A percentile compares a stretch with the other conserved stretches of the same genome.
Conservation (phyloP, 306 rosid genomes). For the Lathyrus tuberosus region DNA sequence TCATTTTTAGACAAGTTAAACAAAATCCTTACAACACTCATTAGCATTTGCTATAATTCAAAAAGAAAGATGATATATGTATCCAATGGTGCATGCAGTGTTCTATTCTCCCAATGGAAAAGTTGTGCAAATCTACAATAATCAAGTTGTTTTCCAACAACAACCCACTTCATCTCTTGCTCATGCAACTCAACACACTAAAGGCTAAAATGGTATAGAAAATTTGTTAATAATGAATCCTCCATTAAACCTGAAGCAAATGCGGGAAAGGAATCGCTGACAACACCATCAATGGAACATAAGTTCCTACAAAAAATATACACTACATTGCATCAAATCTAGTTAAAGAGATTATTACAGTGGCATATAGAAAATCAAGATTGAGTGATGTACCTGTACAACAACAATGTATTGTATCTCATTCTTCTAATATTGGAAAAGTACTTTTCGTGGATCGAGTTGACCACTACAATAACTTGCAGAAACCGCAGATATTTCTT, state of each 20-base stretch:
- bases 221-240: constrained; percentile 7
- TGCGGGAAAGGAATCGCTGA: constrained; percentile 1
- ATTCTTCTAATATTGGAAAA: constrained; percentile 31
- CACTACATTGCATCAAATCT: background rate
- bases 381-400: constrained; percentile 48
- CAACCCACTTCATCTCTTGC: constrained; percentile 23
- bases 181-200: constrained; percentile 3
- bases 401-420: constrained; percentile 37
- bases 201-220: constrained; percentile 27
- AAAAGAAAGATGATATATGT: constrained; percentile 5
- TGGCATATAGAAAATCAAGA: no score
- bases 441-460: constrained; percentile 64
- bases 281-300: constrained; percentile 20
- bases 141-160: constrained; percentile 33
- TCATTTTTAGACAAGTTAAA: background rate
- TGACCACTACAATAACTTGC: constrained; percentile 81
- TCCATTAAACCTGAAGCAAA: constrained; percentile 17
- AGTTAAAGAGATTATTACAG: no score
- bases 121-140: constrained; percentile 21
- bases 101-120: constrained; percentile 34
- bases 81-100: constrained; percentile 20
- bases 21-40: background rate
- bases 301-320: constrained; percentile 29
- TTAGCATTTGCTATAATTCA: background rate
- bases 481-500: constrained; percentile 68